Evolutionary conservation across 2,329 filamentous ascomycete genomes (phyloP).

Genomic region (Microdochium paspali): DNA sequence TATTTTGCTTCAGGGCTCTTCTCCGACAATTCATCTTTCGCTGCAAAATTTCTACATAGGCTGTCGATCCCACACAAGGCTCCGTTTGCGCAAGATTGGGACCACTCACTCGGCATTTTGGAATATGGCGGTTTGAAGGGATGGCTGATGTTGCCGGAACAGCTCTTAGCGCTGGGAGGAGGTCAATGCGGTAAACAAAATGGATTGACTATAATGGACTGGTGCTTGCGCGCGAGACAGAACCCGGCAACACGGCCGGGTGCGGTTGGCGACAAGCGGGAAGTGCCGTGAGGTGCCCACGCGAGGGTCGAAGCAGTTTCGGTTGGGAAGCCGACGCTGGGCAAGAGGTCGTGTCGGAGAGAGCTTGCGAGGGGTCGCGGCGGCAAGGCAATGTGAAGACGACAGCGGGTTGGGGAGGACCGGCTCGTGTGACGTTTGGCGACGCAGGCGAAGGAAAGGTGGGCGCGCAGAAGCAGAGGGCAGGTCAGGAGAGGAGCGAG

Average conservation of each 20-base stretch:
- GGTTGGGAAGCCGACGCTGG: no score
- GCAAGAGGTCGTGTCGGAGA: no score
- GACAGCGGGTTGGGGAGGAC: background rate
- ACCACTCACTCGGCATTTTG: background rate
- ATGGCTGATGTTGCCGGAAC: background rate
- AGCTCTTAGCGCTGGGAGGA: no score
- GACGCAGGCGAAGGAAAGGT: background rate
- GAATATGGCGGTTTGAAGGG: background rate
- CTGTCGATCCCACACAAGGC: background rate
- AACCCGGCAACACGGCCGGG: no score
- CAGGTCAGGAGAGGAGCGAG: background rate
- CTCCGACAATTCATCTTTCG: no score
- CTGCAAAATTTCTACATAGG: background rate
- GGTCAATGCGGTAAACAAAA: no score
- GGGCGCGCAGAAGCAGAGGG: background rate
- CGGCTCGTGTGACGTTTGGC: background rate
- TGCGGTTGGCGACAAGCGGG: no score
- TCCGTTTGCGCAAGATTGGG: background rate
- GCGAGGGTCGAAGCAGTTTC: no score
- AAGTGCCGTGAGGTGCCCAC: no score
- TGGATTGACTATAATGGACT: no score
- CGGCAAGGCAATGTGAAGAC: background rate
- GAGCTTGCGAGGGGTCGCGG: no score
- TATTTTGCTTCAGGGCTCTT: background rate
- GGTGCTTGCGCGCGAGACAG: no score